Conservation (phyloP, 2,329 filamentous ascomycete species). For the Penicillium palitans region DNA sequence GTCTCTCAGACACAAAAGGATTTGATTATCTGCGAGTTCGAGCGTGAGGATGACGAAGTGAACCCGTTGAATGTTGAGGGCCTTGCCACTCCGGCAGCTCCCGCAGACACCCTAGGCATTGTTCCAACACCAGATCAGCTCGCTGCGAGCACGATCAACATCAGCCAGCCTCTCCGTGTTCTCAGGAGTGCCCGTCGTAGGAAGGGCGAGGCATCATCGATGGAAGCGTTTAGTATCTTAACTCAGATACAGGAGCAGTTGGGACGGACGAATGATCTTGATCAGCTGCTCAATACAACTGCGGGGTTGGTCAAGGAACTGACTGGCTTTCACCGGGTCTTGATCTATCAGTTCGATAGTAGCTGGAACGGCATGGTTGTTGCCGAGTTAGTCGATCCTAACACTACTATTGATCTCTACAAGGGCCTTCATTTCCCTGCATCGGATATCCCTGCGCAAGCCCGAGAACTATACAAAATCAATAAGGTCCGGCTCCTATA, state of each 20-base stretch:
- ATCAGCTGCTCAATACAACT: slow-evolving; percentile 74
- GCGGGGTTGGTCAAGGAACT: slow-evolving; percentile 86
- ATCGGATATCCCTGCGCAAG: slow-evolving; percentile 78
- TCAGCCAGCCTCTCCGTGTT: slow-evolving; percentile 75
- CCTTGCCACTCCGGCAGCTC: slow-evolving; percentile 17
- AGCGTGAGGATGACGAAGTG: slow-evolving; percentile 78
- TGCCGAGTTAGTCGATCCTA: slow-evolving; percentile 79
- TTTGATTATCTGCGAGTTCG: slow-evolving; percentile 83
- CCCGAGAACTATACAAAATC: slow-evolving; percentile 85
- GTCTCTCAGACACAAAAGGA: slow-evolving; percentile 67
- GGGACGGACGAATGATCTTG: slow-evolving; percentile 61
- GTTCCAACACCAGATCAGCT: slow-evolving; percentile 74
- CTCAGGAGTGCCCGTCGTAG: slow-evolving; percentile 72
- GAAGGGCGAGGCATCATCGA: slow-evolving; percentile 71
- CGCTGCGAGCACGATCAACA: slow-evolving; percentile 70
- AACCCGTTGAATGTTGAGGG: slow-evolving; percentile 31
- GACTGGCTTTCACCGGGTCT: slow-evolving; percentile 86
- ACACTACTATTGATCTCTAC: slow-evolving; percentile 77
- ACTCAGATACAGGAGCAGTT: slow-evolving; percentile 89
- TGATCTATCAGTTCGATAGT: slow-evolving; percentile 89
- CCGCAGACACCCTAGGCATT: slow-evolving; percentile 64
- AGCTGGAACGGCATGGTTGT: slow-evolving; percentile 83
- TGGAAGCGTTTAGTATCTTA: slow-evolving; percentile 93
- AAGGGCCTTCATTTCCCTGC: slow-evolving; percentile 87
- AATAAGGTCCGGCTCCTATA: slow-evolving; percentile 89